A percentile compares a stretch with the other conserved stretches of the same genome.
phyloP scores from a whole-genome alignment of 257 asterid genomes.

The Coffea eugenioides region DNA sequence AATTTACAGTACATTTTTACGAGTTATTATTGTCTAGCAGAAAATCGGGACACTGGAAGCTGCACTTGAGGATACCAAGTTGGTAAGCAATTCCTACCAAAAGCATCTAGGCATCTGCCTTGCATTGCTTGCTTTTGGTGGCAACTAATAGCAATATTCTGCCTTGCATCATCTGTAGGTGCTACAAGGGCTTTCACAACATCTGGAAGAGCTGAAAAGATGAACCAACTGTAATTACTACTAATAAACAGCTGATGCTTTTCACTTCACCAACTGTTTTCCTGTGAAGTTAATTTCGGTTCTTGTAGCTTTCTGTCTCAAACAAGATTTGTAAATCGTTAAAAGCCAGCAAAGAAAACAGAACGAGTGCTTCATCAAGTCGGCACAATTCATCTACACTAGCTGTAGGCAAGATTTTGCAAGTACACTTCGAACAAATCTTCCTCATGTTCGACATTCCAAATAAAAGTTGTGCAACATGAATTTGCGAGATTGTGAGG shows the following conservation, averaged over 20 bases:
- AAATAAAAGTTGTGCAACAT: no score
- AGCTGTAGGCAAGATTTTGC: no score
- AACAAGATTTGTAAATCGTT: no score
- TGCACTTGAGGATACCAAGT: slow-evolving; percentile 56
- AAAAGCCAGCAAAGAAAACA: no score
- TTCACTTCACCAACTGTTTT: no score
- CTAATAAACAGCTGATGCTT: neutral
- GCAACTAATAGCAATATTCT: neutral
- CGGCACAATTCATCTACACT: no score
- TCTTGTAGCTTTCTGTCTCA: no score
- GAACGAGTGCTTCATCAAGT: no score
- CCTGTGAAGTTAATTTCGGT: no score
- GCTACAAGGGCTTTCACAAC: slow-evolving; percentile 49
- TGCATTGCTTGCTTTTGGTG: neutral
- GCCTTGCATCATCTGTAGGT: slow-evolving; percentile 30
- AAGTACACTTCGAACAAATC: no score
- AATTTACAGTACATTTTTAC: neutral
- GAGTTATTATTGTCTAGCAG: slow-evolving; percentile 26
- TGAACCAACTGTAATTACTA: slow-evolving; percentile 8
- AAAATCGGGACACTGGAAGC: slow-evolving; percentile 58
- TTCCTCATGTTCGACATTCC: no score
- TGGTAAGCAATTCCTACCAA: slow-evolving; percentile 36
- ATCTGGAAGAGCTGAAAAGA: slow-evolving; percentile 51
- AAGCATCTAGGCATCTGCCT: neutral
- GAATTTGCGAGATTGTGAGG: no score